Conservation (phyloP, 768 basidiomycete genomes). For the Kwoniella sp. region DNA sequence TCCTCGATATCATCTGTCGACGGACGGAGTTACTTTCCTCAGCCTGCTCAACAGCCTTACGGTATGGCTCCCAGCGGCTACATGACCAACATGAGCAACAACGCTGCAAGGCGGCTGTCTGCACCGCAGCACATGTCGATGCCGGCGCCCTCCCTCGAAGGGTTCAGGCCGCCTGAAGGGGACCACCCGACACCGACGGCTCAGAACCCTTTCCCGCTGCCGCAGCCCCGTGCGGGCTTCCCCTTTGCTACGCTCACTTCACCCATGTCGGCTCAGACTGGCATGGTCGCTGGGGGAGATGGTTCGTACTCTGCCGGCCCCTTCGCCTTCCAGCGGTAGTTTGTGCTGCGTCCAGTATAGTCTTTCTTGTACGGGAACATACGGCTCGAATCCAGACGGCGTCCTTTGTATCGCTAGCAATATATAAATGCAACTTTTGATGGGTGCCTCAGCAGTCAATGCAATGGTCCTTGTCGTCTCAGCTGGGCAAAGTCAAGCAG, state of each 20-base stretch:
- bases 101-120: constrained; percentile 13
- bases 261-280: constrained; percentile 12
- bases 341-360: no score
- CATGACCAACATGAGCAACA: neutral
- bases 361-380: no score
- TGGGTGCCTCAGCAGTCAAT: no score
- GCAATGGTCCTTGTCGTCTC: no score
- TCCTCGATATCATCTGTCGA: constrained; percentile 34
- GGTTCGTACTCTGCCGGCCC: constrained; percentile 4
- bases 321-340: constrained; percentile 33
- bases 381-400: no score
- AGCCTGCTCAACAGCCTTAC: neutral
- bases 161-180: constrained; percentile 22
- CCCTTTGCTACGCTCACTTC: constrained; percentile 19
- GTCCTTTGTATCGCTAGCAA: no score
- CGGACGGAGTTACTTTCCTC: constrained; percentile 16
- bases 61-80: neutral
- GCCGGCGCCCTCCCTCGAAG: constrained; percentile 12
- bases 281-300: neutral
- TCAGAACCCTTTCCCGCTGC: constrained; percentile 31
- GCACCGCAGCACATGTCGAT: constrained; percentile 30
- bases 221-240: neutral
- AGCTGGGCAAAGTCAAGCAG: no score
- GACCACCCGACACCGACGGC: constrained; percentile 38
- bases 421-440: no score